Evolutionary conservation across 225 moss, liverwort and hornwort species (phyloP).

Genomic region (Straminergon stramineum): DNA sequence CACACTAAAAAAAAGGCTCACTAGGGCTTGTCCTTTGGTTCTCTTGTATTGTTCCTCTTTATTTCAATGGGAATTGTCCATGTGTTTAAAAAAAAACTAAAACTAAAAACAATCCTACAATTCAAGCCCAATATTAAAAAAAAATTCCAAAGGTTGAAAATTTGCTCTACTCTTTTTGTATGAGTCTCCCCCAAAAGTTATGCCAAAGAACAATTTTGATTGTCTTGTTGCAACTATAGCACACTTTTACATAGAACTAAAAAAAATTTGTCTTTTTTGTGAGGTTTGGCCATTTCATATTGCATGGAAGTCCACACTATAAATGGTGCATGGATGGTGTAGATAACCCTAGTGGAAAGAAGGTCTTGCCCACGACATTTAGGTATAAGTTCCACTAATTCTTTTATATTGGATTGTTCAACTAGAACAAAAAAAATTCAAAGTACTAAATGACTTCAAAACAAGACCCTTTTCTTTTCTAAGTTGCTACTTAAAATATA

Average conservation of each 20-base stretch:
- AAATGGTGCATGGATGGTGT: not conserved
- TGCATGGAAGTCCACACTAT: not conserved
- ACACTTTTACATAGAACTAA: not conserved
- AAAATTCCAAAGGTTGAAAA: not conserved
- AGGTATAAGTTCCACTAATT: no score
- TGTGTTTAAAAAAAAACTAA: no score
- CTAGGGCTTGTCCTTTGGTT: no score
- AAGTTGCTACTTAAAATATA: not conserved
- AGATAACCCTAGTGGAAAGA: not conserved
- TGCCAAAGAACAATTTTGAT: rapidly evolving
- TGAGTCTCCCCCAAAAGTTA: rapidly evolving
- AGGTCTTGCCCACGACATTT: rapidly evolving
- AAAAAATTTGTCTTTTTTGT: not conserved
- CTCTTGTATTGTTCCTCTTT: no score
- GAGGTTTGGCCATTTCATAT: not conserved
- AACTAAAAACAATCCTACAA: no score
- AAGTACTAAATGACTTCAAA: not conserved
- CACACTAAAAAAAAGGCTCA: no score
- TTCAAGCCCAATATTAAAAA: not conserved
- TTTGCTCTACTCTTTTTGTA: not conserved
- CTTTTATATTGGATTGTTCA: not conserved
- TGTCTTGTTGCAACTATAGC: not conserved
- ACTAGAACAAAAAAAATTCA: not conserved
- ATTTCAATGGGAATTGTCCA: no score
- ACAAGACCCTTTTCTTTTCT: not conserved